Percentiles rank a stretch among this genome's conserved stretches.
phyloP scores from a whole-genome alignment of 148 eudicot species.

The Rhododendron molle region DNA sequence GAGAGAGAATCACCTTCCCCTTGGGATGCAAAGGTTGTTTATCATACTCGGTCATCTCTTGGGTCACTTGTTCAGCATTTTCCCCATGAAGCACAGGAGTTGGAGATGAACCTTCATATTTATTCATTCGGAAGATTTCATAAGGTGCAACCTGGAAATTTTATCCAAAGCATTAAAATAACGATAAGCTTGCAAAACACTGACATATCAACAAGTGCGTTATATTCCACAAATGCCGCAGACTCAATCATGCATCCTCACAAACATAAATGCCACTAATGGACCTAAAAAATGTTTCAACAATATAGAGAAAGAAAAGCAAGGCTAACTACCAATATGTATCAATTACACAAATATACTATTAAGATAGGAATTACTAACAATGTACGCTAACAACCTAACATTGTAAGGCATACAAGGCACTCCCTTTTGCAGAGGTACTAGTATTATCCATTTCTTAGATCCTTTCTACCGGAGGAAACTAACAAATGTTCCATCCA shows the following conservation, averaged over 20 bases:
- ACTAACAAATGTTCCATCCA: not conserved
- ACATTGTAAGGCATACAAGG: not conserved
- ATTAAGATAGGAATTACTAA: not conserved
- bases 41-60: conserved; percentile 38
- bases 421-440: conserved; percentile 10
- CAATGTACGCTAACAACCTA: not conserved
- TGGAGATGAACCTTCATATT: conserved; percentile 50
- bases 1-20: conserved; percentile 36
- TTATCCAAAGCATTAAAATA: not conserved
- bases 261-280: not conserved
- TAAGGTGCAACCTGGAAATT: conserved; percentile 61
- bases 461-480: not conserved
- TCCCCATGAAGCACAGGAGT: conserved; percentile 31
- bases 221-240: not conserved
- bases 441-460: not conserved
- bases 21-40: conserved; percentile 29
- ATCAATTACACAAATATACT: not conserved
- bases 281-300: not conserved
- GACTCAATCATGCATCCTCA: not conserved
- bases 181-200: not conserved
- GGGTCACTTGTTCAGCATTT: conserved; percentile 29
- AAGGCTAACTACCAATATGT: not conserved
- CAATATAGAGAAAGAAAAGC: not conserved
- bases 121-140: conserved; percentile 64
- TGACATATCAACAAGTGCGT: not conserved